phyloP scores from a whole-genome alignment of 208 protist genomes.

The Balamuthia mandrillaris region DNA sequence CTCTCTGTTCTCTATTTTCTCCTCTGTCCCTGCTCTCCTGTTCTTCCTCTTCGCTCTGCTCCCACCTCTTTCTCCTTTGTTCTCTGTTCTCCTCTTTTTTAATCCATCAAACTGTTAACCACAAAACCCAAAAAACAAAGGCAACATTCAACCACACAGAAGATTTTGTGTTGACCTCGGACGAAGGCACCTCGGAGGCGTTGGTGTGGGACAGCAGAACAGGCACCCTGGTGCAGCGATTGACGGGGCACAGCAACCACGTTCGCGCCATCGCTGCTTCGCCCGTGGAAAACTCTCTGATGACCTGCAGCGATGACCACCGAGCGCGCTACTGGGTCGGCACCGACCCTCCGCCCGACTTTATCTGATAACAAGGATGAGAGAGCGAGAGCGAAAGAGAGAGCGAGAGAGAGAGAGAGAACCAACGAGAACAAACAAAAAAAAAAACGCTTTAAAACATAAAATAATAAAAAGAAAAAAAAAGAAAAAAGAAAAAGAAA shows the following conservation, averaged over 20 bases:
- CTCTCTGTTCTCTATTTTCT: no score
- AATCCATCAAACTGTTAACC: background rate
- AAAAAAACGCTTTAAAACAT: background rate
- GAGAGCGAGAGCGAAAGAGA: no score
- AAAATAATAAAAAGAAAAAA: background rate
- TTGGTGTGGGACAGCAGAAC: background rate
- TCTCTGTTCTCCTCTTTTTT: no score
- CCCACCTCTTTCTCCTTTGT: no score
- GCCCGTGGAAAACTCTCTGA: background rate
- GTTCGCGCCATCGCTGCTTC: background rate
- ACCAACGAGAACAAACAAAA: no score
- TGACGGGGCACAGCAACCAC: background rate
- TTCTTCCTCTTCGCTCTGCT: no score
- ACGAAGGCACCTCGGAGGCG: background rate
- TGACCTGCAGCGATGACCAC: conserved; percentile 21
- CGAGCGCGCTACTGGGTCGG: no score
- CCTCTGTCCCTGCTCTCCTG: no score
- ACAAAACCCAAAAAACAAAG: background rate
- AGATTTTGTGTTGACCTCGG: background rate
- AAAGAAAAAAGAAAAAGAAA: no score
- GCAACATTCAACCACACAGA: background rate
- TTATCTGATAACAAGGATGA: no score
- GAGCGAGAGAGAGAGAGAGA: no score
- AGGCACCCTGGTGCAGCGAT: background rate
- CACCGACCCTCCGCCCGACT: no score